Base-by-base conservation (phyloP, 208 protist species). In the Wallacemonas collosoma region DNA sequence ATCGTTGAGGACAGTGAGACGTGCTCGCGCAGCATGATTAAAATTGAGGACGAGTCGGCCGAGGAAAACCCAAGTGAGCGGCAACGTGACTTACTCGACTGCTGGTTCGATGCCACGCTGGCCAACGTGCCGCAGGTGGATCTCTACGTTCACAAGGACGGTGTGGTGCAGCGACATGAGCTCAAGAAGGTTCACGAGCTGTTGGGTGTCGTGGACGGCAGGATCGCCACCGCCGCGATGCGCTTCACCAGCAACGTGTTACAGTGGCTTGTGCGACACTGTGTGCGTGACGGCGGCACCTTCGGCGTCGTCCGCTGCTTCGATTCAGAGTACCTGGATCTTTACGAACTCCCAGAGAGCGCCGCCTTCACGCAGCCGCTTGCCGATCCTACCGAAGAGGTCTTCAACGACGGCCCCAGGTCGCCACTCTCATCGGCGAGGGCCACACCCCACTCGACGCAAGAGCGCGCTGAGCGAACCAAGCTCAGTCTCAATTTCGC, bases 71-170 rank as follows among this genome's bases (percentile, higher is more conserved):
- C 82, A 9, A 44, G 71, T 7, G 75, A 92, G 61, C 4, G 71
- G 62, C 86, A 89, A 65, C 83, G 79, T 8, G 86, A 91, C 12
- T 68, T 74, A 4, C 77, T 96, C 36, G 76, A 74, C 56, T 86
- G 73, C 75, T 96, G 92, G 89, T 96, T 96, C 64, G 84, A 94
- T 53, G 89, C 89, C 7, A 93, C 85, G 51, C 75, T 94, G 48
- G 92, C 92, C 2, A 92, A 93, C 67, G 87, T 93, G 26, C 75
- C 88, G 3, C 76, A 93, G 43, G 80, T 96, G 6, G 92, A 88
- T 44, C 82, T 93, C 9, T 96, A 91, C 76, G 73, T 89, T 14
- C 89, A 96, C 76, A 79, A 83, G 67, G 85, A 81, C 53, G 92
- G 92, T 51, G 75, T 93, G 44, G 75, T 96, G 75, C 76, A 93